These are phyloP conservation scores for Phytophthora tubulina DNA, from an alignment of 352 stramenopile species.

Conservation along the genomic window DNA sequence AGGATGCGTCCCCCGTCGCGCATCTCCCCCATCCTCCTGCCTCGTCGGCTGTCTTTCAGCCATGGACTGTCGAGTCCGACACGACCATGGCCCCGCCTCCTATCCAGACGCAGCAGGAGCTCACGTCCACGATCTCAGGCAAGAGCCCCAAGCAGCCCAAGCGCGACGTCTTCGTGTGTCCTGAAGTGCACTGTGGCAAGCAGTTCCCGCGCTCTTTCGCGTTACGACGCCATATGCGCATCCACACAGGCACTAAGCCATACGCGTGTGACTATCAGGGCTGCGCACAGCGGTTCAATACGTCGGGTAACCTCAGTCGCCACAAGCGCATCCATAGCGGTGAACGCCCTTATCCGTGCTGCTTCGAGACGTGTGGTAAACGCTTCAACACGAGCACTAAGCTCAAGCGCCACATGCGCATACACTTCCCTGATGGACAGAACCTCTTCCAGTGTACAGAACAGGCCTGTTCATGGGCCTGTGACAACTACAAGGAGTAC, in stretches of 20 bases:
- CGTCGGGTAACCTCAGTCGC: conserved; percentile 87
- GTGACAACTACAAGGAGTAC: conserved; percentile 90
- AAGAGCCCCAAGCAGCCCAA: conserved; percentile 28
- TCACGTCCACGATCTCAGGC: background rate
- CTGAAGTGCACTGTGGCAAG: conserved; percentile 86
- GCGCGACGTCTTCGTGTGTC: conserved; percentile 67
- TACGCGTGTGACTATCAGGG: conserved; percentile 85
- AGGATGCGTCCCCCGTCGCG: conserved; percentile 32
- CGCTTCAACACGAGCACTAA: conserved; percentile 91
- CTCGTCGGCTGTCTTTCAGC: conserved; percentile 26
- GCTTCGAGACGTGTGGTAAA: conserved; percentile 82
- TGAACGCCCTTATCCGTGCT: conserved; percentile 84
- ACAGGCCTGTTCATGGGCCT: conserved; percentile 64
- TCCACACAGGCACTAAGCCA: conserved; percentile 86
- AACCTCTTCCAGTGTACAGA: conserved; percentile 80
- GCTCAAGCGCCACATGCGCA: conserved; percentile 90
- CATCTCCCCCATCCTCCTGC: conserved; percentile 47
- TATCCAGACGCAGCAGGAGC: background rate
- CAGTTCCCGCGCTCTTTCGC: conserved; percentile 89
- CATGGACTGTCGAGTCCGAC: conserved; percentile 13
- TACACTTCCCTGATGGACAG: conserved; percentile 84
- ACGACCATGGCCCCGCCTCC: background rate
- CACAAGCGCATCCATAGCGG: conserved; percentile 91
- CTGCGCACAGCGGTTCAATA: conserved; percentile 86
- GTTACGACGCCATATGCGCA: conserved; percentile 84